A percentile compares a stretch with the other conserved stretches of the same genome.
Conservation (phyloP, 305 asterid species). For the Nicotiana rustica region DNA sequence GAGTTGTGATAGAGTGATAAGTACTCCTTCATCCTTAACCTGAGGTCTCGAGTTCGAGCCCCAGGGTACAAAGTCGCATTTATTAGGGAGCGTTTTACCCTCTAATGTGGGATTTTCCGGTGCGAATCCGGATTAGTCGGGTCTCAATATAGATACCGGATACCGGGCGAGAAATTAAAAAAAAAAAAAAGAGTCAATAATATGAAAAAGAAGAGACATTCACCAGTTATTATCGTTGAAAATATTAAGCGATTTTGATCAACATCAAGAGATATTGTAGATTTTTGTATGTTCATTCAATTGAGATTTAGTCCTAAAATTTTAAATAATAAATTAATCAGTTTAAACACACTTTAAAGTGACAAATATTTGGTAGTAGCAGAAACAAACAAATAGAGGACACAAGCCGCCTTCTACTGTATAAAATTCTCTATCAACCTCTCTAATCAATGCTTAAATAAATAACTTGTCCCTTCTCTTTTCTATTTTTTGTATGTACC, state of each 20-base stretch:
- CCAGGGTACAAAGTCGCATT: too few species aligned
- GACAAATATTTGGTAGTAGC: neutral
- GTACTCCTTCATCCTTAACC: too few species aligned
- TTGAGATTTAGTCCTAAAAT: neutral
- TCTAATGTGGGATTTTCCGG: too few species aligned
- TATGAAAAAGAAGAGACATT: neutral
- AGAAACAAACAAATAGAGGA: neutral
- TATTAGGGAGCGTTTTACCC: too few species aligned
- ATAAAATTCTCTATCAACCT: neutral
- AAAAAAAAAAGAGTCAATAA: neutral
- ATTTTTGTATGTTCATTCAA: neutral
- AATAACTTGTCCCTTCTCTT: neutral
- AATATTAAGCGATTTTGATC: neutral
- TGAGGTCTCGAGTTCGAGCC: too few species aligned
- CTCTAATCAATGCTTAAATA: neutral
- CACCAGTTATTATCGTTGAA: neutral
- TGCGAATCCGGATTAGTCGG: too few species aligned
- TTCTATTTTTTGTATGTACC: neutral
- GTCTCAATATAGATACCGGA: too few species aligned
- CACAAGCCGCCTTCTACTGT: neutral
- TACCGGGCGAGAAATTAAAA: too few species aligned
- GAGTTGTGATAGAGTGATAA: too few species aligned
- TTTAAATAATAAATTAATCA: neutral
- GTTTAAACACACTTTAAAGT: neutral
- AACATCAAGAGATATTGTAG: neutral